A percentile compares a stretch with the other conserved stretches of the same genome.
Evolutionary conservation across 2,329 filamentous ascomycete genomes (phyloP).

Genomic region (Botrytis deweyae): DNA sequence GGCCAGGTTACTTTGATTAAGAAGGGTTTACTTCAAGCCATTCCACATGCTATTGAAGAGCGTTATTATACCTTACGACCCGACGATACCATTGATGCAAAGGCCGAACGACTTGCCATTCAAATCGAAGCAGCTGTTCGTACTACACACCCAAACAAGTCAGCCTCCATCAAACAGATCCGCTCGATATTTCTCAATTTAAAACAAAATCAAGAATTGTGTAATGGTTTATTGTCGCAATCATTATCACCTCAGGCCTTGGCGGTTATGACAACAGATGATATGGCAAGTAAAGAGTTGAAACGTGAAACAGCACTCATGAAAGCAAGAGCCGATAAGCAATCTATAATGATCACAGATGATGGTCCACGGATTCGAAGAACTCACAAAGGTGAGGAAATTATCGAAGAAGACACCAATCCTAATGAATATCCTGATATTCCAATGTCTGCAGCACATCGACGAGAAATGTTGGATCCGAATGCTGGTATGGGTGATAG

Average conservation of each 20-base stretch:
- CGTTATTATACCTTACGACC: constrained; percentile 62
- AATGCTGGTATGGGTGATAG: constrained; percentile 39
- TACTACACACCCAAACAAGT: constrained; percentile 53
- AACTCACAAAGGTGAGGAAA: constrained; percentile 93
- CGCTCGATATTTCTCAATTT: constrained; percentile 81
- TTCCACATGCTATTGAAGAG: constrained; percentile 66
- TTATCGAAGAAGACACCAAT: constrained; percentile 72
- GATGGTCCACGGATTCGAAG: constrained; percentile 75
- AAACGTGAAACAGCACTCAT: constrained; percentile 75
- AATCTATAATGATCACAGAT: constrained; percentile 77
- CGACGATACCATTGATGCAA: constrained; percentile 60
- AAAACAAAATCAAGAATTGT: constrained; percentile 80
- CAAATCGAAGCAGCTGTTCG: constrained; percentile 74
- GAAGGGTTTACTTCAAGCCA: constrained; percentile 65
- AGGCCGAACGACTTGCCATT: constrained; percentile 70
- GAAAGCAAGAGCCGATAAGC: constrained; percentile 75
- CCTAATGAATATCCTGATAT: constrained; percentile 32
- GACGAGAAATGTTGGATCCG: constrained; percentile 43
- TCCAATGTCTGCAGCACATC: constrained; percentile 37
- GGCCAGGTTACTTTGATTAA: constrained; percentile 68
- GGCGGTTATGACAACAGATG: constrained; percentile 83
- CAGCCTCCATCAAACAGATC: constrained; percentile 61
- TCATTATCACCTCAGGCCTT: constrained; percentile 72
- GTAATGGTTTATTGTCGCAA: constrained; percentile 70
- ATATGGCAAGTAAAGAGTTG: constrained; percentile 89